Evolutionary conservation across 2,329 filamentous ascomycete species (phyloP).

Genomic region (Nannizziopsis arthrosporioides): DNA sequence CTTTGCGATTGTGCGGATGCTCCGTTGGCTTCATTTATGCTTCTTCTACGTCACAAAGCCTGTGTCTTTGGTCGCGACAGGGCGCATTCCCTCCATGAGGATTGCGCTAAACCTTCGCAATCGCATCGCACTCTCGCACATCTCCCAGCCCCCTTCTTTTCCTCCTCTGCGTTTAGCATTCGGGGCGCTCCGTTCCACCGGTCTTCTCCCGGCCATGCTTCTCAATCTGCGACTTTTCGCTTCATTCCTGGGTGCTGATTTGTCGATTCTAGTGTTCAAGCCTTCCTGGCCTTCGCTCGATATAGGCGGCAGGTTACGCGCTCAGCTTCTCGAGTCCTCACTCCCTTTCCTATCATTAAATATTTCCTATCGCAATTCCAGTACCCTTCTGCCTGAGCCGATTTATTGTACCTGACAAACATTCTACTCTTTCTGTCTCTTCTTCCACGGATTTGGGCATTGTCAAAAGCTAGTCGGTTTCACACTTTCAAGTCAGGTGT

Average conservation of each 20-base stretch:
- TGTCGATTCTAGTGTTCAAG: not conserved
- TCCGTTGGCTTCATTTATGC: not conserved
- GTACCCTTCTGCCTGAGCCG: not conserved
- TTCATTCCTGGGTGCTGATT: conserved; percentile 2
- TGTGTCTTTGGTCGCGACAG: not conserved
- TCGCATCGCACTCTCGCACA: conserved; percentile 2
- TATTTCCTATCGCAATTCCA: not conserved
- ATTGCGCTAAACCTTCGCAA: conserved; percentile 6
- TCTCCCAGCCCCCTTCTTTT: conserved; percentile 9
- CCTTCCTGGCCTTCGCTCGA: not conserved
- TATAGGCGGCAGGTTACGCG: conserved; percentile 6
- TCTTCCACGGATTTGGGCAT: not conserved
- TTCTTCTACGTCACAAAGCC: not conserved
- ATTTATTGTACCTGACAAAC: conserved; percentile 1
- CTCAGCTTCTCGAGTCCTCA: conserved; percentile 6
- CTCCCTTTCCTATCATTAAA: conserved; percentile 1
- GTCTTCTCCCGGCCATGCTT: not conserved
- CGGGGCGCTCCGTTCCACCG: conserved; percentile 1
- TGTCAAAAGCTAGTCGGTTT: too few species aligned
- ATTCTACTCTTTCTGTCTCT: conserved; percentile 5
- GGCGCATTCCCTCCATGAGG: not conserved
- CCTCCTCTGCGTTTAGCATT: not conserved
- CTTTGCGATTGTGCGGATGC: not conserved
- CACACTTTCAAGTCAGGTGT: too few species aligned
- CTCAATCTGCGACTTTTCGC: not conserved